A percentile compares a stretch with the other conserved stretches of the same genome.
These are phyloP conservation scores for Triticum turgidum DNA, from an alignment of 176 grass and related monocot genomes.

Conservation along the genomic window DNA sequence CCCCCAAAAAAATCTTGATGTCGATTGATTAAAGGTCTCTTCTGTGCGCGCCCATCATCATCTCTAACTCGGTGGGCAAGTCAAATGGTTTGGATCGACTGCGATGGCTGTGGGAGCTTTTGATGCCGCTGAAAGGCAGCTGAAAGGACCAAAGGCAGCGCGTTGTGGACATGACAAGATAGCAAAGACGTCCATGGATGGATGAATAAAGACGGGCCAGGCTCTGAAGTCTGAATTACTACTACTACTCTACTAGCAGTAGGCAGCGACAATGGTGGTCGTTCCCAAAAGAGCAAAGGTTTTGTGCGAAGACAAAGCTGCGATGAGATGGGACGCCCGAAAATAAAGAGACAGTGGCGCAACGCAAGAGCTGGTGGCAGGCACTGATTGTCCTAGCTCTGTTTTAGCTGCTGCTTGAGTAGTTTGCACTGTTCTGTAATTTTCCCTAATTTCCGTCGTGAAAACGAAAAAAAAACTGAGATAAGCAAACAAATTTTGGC, in stretches of 20 bases:
- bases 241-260: not conserved
- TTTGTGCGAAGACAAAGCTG: slow-evolving; percentile 37
- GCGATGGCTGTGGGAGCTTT: slow-evolving; percentile 35
- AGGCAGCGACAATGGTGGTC: slow-evolving; percentile 12
- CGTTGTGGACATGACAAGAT: slow-evolving; percentile 17
- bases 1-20: not conserved
- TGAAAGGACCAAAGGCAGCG: slow-evolving; percentile 29
- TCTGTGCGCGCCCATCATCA: not conserved
- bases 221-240: not conserved
- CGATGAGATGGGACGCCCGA: slow-evolving; percentile 8
- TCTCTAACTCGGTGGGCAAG: slow-evolving; percentile 7
- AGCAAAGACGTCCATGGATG: not conserved
- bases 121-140: slow-evolving; percentile 24
- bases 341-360: slow-evolving; percentile 22
- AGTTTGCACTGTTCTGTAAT: slow-evolving; percentile 54
- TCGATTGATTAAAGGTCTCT: not conserved
- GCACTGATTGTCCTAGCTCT: slow-evolving; percentile 15
- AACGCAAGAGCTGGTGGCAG: slow-evolving; percentile 10
- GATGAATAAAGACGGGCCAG: slow-evolving; percentile 43
- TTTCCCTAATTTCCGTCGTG: slow-evolving; percentile 29
- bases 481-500: slow-evolving; percentile 22
- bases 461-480: slow-evolving; percentile 38
- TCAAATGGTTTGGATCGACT: slow-evolving; percentile 12
- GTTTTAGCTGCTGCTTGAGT: slow-evolving; percentile 2
- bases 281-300: slow-evolving; percentile 23